Conservation (phyloP, 2,329 filamentous ascomycete species). For the Aspergillus terreus region DNA sequence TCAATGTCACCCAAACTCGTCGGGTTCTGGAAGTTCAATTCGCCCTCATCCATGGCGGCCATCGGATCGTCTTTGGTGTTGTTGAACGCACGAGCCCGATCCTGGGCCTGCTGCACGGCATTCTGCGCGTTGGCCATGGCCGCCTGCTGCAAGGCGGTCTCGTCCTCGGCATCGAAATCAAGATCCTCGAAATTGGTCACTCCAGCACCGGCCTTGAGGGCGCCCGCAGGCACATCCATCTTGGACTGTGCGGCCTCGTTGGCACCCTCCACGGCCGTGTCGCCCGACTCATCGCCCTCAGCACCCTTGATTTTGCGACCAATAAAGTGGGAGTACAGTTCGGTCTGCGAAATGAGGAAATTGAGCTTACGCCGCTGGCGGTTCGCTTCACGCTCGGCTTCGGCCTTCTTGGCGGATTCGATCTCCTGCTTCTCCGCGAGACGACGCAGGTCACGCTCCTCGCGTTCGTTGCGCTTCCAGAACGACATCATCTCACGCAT, state of each 20-base stretch:
- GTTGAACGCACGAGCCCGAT: conserved; percentile 91
- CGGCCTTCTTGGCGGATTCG: conserved; percentile 92
- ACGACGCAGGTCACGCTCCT: conserved; percentile 91
- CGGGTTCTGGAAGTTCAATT: conserved; percentile 99
- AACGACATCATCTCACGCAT: conserved; percentile 99
- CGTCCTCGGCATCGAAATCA: conserved; percentile 93
- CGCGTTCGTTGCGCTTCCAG: conserved; percentile 98
- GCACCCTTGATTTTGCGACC: conserved; percentile 99
- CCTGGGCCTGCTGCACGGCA: conserved; percentile 89
- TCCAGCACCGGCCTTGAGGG: conserved; percentile 55
- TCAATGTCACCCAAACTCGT: conserved; percentile 91
- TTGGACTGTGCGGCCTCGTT: conserved; percentile 40
- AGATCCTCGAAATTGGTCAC: conserved; percentile 93
- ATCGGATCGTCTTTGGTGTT: conserved; percentile 67
- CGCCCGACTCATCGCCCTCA: conserved; percentile 89
- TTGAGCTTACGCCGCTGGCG: conserved; percentile 98
- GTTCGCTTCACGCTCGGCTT: conserved; percentile 95
- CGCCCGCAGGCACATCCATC: conserved; percentile 23
- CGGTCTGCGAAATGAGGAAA: conserved; percentile 97
- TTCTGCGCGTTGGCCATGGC: conserved; percentile 95
- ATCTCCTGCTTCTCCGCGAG: conserved; percentile 93
- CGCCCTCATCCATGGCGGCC: conserved; percentile 82
- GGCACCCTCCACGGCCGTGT: conserved; percentile 63
- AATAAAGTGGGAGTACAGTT: conserved; percentile 98
- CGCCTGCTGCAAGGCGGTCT: conserved; percentile 72